phyloP scores from a whole-genome alignment of 108 stramenopile species.

The Aureococcus anophagefferens region DNA sequence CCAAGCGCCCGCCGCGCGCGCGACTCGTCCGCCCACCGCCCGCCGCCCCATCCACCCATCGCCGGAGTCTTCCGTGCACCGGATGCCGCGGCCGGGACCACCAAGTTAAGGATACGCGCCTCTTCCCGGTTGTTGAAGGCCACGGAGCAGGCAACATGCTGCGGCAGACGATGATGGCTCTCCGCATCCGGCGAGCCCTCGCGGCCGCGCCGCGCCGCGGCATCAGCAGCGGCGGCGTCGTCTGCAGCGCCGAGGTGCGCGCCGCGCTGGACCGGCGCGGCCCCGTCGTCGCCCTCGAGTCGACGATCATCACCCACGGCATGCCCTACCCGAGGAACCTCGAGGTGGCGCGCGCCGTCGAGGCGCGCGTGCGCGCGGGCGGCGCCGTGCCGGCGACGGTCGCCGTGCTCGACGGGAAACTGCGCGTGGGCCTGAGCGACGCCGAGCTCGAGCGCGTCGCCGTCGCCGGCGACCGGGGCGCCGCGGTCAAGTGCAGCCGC shows the following conservation, averaged over 20 bases:
- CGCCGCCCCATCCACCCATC: no score
- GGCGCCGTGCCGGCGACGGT: constrained; percentile 87
- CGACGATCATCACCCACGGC: constrained; percentile 95
- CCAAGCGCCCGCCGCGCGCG: no score
- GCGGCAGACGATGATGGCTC: no score
- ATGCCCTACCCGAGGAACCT: constrained; percentile 96
- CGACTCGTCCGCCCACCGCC: no score
- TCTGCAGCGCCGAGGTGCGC: constrained; percentile 15
- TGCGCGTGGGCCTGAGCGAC: constrained; percentile 59
- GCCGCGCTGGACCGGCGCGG: constrained; percentile 14
- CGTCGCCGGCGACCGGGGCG: constrained; percentile 33
- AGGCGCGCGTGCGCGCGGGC: constrained; percentile 18
- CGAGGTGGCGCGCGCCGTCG: constrained; percentile 50
- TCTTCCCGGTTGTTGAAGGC: no score
- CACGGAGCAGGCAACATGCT: no score
- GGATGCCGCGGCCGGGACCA: no score
- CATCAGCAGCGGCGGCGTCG: no score
- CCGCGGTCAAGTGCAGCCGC: constrained; percentile 77
- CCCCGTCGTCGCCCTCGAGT: constrained; percentile 78
- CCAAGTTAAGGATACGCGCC: no score
- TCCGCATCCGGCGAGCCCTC: no score
- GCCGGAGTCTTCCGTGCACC: no score
- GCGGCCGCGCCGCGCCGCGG: no score
- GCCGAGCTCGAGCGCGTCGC: constrained; percentile 78
- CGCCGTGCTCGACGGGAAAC: constrained; percentile 68